These are phyloP conservation scores for Rubus parviflorus DNA, from an alignment of 306 rosid genomes.

Conservation along the genomic window DNA sequence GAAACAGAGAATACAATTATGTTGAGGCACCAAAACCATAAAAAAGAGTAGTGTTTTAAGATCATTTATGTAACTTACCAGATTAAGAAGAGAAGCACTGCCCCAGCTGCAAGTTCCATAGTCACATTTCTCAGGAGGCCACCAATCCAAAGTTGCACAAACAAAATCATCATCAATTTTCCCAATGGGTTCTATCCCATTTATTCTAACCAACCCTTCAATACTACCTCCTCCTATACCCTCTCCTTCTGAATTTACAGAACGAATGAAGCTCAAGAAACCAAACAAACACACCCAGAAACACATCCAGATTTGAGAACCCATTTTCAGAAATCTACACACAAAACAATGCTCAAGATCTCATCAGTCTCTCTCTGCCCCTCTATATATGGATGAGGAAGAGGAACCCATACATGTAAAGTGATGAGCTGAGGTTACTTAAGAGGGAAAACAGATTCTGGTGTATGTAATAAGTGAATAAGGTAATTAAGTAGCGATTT, in stretches of 20 bases:
- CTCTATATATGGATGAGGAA: slow-evolving; percentile 10
- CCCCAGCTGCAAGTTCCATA: slow-evolving; percentile 92
- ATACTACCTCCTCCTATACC: slow-evolving; percentile 27
- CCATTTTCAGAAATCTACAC: slow-evolving; percentile 46
- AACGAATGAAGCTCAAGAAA: slow-evolving; percentile 26
- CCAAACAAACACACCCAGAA: slow-evolving; percentile 44
- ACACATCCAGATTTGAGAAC: slow-evolving; percentile 41
- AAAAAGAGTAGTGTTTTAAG: not conserved
- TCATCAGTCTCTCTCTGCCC: slow-evolving; percentile 10
- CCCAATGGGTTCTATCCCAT: slow-evolving; percentile 60
- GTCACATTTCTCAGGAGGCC: slow-evolving; percentile 99
- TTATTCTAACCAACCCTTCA: slow-evolving; percentile 50
- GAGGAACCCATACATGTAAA: slow-evolving; percentile 15
- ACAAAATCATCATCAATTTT: slow-evolving; percentile 73
- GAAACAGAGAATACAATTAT: not conserved
- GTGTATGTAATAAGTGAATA: not conserved
- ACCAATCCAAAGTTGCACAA: slow-evolving; percentile 97
- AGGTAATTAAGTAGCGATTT: not conserved
- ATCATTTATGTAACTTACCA: slow-evolving; percentile 41
- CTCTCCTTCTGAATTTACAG: slow-evolving; percentile 28
- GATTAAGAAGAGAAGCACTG: slow-evolving; percentile 77
- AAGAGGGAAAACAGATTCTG: not conserved
- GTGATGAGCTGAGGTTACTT: not conserved
- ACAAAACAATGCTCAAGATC: slow-evolving; percentile 37
- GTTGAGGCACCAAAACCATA: not conserved